Evolutionary conservation across 257 asterid genomes (phyloP).

Genomic region (Catharanthus roseus): DNA sequence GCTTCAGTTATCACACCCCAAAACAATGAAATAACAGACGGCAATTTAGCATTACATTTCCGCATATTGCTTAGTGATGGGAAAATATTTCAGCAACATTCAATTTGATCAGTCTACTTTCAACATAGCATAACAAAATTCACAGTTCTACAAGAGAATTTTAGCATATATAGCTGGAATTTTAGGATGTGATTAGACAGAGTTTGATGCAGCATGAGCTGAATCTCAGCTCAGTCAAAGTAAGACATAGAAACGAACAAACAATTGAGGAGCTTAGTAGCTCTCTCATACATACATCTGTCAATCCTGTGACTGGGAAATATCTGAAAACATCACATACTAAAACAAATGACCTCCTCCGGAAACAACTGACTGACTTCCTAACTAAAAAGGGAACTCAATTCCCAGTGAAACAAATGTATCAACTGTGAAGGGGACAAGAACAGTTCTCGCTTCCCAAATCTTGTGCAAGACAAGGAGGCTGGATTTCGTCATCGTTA

Average conservation of each 20-base stretch:
- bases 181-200: background rate
- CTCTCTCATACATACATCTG: background rate
- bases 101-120: background rate
- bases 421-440: constrained; percentile 29
- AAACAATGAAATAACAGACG: background rate
- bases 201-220: background rate
- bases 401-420: background rate
- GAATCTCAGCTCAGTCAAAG: background rate
- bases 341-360: background rate
- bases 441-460: constrained; percentile 52
- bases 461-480: constrained; percentile 84
- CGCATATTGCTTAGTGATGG: background rate
- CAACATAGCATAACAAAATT: background rate
- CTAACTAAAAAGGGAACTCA: background rate
- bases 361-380: background rate
- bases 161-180: background rate
- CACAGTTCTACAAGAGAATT: background rate
- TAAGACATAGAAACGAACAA: too few relatives aligned
- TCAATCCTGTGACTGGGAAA: background rate
- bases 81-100: background rate
- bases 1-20: background rate
- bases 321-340: background rate
- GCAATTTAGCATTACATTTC: background rate
- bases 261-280: background rate
- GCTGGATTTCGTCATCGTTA: constrained; percentile 37